Evolutionary conservation across 768 basidiomycete genomes (phyloP), one percentile per base, ranked within the genome.

Genomic region (Amylocystis lapponica): DNA sequence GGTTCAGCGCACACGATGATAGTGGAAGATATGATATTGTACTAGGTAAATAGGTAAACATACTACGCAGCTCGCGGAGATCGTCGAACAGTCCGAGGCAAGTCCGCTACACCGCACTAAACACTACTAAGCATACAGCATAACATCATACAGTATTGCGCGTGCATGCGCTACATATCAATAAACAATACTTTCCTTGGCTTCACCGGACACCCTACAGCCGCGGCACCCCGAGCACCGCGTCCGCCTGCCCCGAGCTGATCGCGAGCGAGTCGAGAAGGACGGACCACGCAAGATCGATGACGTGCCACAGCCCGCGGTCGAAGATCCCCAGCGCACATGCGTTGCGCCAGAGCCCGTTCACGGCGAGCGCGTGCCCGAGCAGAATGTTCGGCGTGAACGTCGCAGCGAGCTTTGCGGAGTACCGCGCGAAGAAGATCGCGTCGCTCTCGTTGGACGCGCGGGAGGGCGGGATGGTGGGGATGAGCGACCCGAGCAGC

Each of bases 321-420:
- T 87, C 81, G 39, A 72, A 75, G 2, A 88, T 61, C 3, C 85
- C 85, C n/a, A 90, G 68, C 17, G 75, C 74, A 46, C 78, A 79
- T 3, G 73, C 75, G 55, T 89, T 88, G 45, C 75, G 69, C 83
- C 85, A 90, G 25, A 88, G 59, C 6, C 81, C 85, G 43, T 80
- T 73, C 27, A 86, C 72, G 27, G 57, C 63, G 39, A 66, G 60
- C 5, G 73, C 64, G 41, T 74, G 68, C 29, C 66, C 63, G 35
- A 82, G 60, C 7, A 87, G 66, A 12, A 68, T 71, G 22, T 65
- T 67, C 27, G 66, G 51, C 27, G 43, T 54, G 52, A 55, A 58
- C 19, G 54, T 55, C 13, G 47, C 43, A 2, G 59, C 60, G 48
- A 53, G 56, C 25, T 37, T 48, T 27, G 27, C 50, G 34, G 50